A percentile compares a stretch with the other conserved stretches of the same genome.
phyloP scores from a whole-genome alignment of 345 rosid genomes.

The Camelina hispida region DNA sequence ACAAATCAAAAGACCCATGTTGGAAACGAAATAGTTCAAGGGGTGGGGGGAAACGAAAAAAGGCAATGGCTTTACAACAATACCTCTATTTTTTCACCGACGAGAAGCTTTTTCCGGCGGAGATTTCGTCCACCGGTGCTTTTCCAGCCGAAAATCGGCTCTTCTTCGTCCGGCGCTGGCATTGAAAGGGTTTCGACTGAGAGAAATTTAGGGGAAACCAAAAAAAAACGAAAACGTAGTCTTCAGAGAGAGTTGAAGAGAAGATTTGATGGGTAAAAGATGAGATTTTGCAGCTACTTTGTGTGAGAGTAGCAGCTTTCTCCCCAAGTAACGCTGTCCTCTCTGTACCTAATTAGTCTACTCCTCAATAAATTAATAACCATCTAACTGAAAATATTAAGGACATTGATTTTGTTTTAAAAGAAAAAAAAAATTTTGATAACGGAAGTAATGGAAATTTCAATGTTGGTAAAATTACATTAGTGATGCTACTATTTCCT shows the following conservation, averaged over 20 bases:
- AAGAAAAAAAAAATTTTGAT: no score
- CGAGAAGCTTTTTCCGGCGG: conserved; percentile 40
- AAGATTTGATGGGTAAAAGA: not conserved
- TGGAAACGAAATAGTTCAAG: not conserved
- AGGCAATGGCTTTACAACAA: not conserved
- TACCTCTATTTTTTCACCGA: conserved; percentile 46
- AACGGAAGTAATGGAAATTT: no score
- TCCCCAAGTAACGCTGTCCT: conserved; percentile 34
- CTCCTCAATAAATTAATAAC: no score
- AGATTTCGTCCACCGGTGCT: conserved; percentile 8
- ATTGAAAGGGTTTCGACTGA: conserved; percentile 18
- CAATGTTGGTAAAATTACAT: no score
- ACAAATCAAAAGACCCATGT: conserved; percentile 4
- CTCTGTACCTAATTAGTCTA: not conserved
- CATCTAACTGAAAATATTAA: no score
- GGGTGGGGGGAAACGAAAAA: not conserved
- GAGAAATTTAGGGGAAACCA: not conserved
- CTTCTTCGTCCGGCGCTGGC: conserved; percentile 25
- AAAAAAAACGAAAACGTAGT: not conserved
- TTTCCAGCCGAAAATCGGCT: conserved; percentile 35
- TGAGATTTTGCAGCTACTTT: not conserved
- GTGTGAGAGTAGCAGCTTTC: conserved; percentile 35
- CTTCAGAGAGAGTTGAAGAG: not conserved
- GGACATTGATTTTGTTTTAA: no score
- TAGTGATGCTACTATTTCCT: no score